Base-by-base conservation (phyloP, 352 stramenopile species). In the Pythium monospermum region DNA sequence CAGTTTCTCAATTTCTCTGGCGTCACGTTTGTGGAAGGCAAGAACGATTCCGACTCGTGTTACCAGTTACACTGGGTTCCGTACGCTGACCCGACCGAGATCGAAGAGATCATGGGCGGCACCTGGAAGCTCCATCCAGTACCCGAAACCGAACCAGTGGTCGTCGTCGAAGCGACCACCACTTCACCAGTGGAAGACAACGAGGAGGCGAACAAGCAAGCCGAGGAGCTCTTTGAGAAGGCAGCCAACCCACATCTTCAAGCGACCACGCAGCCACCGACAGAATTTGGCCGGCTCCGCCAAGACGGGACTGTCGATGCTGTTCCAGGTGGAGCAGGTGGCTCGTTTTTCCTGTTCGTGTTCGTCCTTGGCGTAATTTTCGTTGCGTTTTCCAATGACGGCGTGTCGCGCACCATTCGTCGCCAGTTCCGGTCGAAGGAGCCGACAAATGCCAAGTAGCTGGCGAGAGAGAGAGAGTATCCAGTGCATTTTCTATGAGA, bases 361-460 rank as follows among this genome's bases (percentile, higher is more conserved):
- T 46, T 88, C 26, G 59, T 82, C 22, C 53, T 87, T 2, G 70
- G 67, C n/a, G 58, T 73, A 18, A 23, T 83, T 11, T 76, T 92
- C 40, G 69, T 92, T 19, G 63, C 61, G 42, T 61, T 81, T 52
- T 88, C 81, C 32, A 92, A 86, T 55, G 78, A 92, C 55, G 57
- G 64, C 18, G 51, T 81, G 26, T 91, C 78, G 28, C 59, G 66
- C 18, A 59, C 51, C 19, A 76, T 87, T 36, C 79, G 79, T 25
- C 69, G 60, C 46, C 51, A 64, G 59, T 77, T 74, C 55, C 69
- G 63, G 22, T 53, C 56, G 35, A 84, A 78, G 47, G 27, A 57
- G 18, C 56, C 55, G 44, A 66, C 56, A 15, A 65, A 54, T 53
- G 48, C 61, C 28, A 61, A 73, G 50, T 75, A 61, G n/a, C n/a